Evolutionary conservation across 2,329 filamentous ascomycete genomes (phyloP), one percentile per base, ranked within the genome.

Genomic region (Pseudocercospora fijiensis): DNA sequence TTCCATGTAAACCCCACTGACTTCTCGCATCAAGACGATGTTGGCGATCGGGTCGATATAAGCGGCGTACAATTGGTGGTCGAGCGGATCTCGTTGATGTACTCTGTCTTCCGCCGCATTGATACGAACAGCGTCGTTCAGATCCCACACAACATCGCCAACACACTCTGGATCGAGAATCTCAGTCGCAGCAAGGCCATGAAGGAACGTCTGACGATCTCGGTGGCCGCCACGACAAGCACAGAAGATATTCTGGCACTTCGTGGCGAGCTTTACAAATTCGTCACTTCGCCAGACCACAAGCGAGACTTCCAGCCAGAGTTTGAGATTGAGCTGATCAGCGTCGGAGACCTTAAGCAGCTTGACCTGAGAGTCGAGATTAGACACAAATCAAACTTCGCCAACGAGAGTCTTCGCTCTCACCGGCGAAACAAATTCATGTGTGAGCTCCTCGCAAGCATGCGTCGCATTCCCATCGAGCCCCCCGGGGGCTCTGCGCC

Each of bases 371-470:
- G 69, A 13, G 70, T 76, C 41, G 73, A 75, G 49, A 73, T 76
- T 62, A 63, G 64, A 56, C 73, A 76, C 61, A 76, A 76, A 67
- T 79, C 76, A 65, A 81, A 81, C 67, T 81, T 80, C 77, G 76
- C 78, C 28, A 81, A 96, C 77, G 93, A 96, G 67, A 83, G 85
- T 2, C 84, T 96, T 27, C 90, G 92, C 47, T 87, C 88, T 18
- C 85, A 88, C 11, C 88, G 92, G 58, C 88, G 92, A 65, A 95
- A 90, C 75, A 96, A 96, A 78, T 96, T 97, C 80, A 96, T 97
- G 87, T 96, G 92, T 74, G 94, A 94, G 1, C 82, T 98, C 63
- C 88, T 94, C 2, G 78, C 91, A 10, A 92, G 92, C 1, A 80
- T 96, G 66, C 90, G 92, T 78, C 91, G 89, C 78, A 83, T 98